A percentile compares a stretch with the other conserved stretches of the same genome.
Evolutionary conservation across 2,329 filamentous ascomycete genomes (phyloP).

Genomic region (Ceratocystis huliohia): DNA sequence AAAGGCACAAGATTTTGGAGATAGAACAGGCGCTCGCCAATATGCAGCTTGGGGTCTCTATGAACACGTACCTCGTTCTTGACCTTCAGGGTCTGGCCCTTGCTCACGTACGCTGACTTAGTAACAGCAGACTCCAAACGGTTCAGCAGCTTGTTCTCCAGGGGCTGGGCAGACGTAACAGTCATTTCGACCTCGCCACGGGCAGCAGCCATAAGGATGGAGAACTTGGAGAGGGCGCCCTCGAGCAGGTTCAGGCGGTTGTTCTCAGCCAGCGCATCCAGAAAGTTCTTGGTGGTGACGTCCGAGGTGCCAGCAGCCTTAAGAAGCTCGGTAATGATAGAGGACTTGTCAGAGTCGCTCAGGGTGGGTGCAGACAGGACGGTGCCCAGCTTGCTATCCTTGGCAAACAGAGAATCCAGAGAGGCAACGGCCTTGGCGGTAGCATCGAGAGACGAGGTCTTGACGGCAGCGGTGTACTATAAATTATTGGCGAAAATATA

Average conservation of each 20-base stretch:
- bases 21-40: background rate
- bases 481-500: slow-evolving; percentile 20
- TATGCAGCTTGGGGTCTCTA: background rate
- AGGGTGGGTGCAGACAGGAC: slow-evolving; percentile 77
- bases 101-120: slow-evolving; percentile 78
- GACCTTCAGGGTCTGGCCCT: slow-evolving; percentile 97
- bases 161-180: slow-evolving; percentile 78
- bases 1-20: background rate
- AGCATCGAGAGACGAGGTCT: slow-evolving; percentile 71
- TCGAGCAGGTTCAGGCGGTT: slow-evolving; percentile 78
- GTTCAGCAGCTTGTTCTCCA: slow-evolving; percentile 74
- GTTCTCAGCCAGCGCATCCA: slow-evolving; percentile 82
- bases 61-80: slow-evolving; percentile 58
- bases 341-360: slow-evolving; percentile 62
- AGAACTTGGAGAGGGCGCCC: slow-evolving; percentile 78
- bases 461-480: slow-evolving; percentile 91
- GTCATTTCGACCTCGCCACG: slow-evolving; percentile 87
- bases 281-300: slow-evolving; percentile 87
- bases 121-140: slow-evolving; percentile 77
- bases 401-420: slow-evolving; percentile 61
- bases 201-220: slow-evolving; percentile 71
- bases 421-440: slow-evolving; percentile 66
- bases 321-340: slow-evolving; percentile 75
- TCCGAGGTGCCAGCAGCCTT: slow-evolving; percentile 66
- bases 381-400: slow-evolving; percentile 64